These are phyloP conservation scores for Diaporthe amygdali DNA, from an alignment of 2,329 filamentous ascomycete genomes.

Conservation along the genomic window DNA sequence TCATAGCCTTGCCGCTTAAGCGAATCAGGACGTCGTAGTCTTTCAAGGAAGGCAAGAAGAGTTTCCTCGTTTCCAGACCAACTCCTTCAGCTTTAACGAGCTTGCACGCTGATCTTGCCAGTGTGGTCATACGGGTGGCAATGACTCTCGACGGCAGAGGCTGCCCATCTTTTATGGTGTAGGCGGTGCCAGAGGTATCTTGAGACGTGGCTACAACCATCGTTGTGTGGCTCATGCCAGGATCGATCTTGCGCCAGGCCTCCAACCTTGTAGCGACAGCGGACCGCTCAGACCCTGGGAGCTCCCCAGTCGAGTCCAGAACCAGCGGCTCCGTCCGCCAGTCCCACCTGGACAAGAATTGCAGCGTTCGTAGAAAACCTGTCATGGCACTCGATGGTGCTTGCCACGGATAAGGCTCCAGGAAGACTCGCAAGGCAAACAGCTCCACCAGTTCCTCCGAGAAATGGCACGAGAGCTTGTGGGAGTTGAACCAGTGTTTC, in stretches of 20 bases:
- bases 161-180: constrained; percentile 67
- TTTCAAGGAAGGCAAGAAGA: constrained; percentile 75
- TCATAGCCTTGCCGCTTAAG: constrained; percentile 62
- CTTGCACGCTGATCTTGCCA: constrained; percentile 78
- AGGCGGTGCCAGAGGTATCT: constrained; percentile 79
- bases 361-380: constrained; percentile 81
- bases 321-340: constrained; percentile 86
- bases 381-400: constrained; percentile 77
- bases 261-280: constrained; percentile 75
- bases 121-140: constrained; percentile 79
- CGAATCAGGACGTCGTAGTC: constrained; percentile 91
- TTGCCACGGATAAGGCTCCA: constrained; percentile 81
- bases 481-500: constrained; percentile 88
- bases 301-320: constrained; percentile 73
- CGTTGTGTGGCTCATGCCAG: constrained; percentile 81
- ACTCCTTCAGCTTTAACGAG: constrained; percentile 60
- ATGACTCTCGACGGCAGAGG: constrained; percentile 75
- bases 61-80: constrained; percentile 56
- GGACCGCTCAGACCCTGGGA: constrained; percentile 65
- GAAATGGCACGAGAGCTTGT: constrained; percentile 80
- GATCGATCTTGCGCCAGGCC: constrained; percentile 87
- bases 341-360: constrained; percentile 86
- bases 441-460: constrained; percentile 85
- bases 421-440: constrained; percentile 77
- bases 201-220: constrained; percentile 82